Conservation (phyloP, 768 basidiomycete species). For the Lactifluus hygrophoroides region DNA sequence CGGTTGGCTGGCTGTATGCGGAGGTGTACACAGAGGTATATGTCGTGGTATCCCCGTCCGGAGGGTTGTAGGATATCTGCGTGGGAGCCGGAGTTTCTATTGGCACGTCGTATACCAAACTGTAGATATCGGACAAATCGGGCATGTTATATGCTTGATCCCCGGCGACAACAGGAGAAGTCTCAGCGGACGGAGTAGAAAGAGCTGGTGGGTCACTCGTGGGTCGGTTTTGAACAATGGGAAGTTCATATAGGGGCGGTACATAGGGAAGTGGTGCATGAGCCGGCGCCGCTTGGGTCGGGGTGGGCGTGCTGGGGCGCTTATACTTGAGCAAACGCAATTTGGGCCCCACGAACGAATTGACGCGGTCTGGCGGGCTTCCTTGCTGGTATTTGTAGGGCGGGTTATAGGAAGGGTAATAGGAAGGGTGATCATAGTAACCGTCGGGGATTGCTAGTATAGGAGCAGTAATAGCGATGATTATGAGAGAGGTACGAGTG, state of each 20-base stretch:
- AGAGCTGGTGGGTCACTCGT: neutral
- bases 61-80: neutral
- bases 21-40: neutral
- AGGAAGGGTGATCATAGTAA: constrained; percentile 1
- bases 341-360: neutral
- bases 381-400: neutral
- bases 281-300: neutral
- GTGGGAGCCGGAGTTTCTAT: neutral
- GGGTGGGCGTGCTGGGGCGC: neutral
- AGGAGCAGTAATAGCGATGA: constrained; percentile 7
- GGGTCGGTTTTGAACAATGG: too few relatives aligned
- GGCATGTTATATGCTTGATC: neutral
- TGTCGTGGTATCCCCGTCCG: neutral
- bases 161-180: neutral
- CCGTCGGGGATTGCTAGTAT: neutral
- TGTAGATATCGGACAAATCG: neutral
- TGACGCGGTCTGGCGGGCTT: neutral
- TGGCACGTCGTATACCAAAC: neutral
- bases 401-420: neutral
- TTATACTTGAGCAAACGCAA: neutral
- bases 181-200: neutral
- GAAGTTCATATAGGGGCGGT: neutral
- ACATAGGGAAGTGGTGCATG: neutral
- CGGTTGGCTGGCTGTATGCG: neutral
- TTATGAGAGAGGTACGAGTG: constrained; percentile 4